phyloP scores from a whole-genome alignment of 257 asterid species.

The Capsicum rhomboideum region DNA sequence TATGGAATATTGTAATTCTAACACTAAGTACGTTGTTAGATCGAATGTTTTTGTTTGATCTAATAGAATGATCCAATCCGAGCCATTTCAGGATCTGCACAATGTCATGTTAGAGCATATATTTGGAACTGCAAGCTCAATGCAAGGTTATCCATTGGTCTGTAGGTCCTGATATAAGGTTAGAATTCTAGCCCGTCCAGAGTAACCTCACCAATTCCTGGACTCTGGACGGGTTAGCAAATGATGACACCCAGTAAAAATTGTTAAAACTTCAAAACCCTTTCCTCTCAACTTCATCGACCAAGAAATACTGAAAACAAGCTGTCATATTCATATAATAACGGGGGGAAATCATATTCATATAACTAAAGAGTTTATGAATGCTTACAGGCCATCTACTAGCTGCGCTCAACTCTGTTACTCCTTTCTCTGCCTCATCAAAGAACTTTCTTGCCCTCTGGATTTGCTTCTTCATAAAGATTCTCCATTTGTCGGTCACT shows the following conservation, averaged over 20 bases:
- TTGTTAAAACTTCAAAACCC: not conserved
- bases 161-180: not conserved
- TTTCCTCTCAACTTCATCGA: not conserved
- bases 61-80: not conserved
- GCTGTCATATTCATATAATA: not conserved
- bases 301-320: not conserved
- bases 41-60: not conserved
- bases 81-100: not conserved
- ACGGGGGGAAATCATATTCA: not conserved
- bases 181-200: not conserved
- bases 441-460: slow-evolving; percentile 81
- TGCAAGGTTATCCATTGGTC: not conserved
- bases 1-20: not conserved
- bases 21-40: not conserved
- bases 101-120: not conserved
- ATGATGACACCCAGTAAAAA: not conserved
- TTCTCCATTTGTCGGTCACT: slow-evolving; percentile 92
- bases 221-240: too few relatives aligned
- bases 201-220: too few relatives aligned
- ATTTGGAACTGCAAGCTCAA: not conserved
- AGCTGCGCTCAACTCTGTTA: slow-evolving; percentile 72
- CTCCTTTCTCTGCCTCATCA: slow-evolving; percentile 81
- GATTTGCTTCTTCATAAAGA: slow-evolving; percentile 87
- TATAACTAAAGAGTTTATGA: not conserved
- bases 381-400: slow-evolving; percentile 96